phyloP scores from a whole-genome alignment of 345 rosid species.

The Pistacia integerrima region DNA sequence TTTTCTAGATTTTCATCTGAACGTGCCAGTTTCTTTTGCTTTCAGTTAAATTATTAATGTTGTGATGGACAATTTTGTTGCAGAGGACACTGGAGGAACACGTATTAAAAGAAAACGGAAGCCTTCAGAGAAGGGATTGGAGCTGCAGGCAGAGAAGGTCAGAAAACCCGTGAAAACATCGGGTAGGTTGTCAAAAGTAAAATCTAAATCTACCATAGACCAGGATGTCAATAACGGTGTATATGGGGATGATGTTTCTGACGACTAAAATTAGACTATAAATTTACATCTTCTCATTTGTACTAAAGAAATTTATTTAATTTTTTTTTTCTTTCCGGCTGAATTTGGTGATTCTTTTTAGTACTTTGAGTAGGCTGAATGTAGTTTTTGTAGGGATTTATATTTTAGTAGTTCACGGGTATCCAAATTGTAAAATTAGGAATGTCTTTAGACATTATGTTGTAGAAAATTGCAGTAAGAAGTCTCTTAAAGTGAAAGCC shows the following conservation, averaged over 20 bases:
- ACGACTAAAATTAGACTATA: constrained; percentile 29
- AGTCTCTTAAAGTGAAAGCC: background rate
- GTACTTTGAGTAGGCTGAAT: background rate
- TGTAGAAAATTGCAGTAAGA: background rate
- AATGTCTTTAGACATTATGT: background rate
- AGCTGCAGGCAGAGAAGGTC: constrained; percentile 90
- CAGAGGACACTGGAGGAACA: constrained; percentile 80
- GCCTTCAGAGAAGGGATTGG: constrained; percentile 97
- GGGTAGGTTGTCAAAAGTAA: constrained; percentile 58
- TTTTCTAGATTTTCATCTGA: background rate
- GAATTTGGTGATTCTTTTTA: background rate
- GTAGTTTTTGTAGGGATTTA: background rate
- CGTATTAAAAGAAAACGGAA: constrained; percentile 73
- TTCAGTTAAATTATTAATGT: constrained; percentile 3
- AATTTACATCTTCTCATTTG: background rate
- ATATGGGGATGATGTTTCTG: constrained; percentile 54
- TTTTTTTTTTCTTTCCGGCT: background rate
- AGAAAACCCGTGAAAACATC: constrained; percentile 65
- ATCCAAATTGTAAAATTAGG: background rate
- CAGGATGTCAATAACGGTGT: constrained; percentile 54
- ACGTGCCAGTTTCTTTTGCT: constrained; percentile 6
- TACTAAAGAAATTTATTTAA: background rate
- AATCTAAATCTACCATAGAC: constrained; percentile 53
- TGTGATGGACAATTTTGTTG: constrained; percentile 29
- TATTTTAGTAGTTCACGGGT: background rate